Base-by-base conservation (phyloP, 2,329 filamentous ascomycete species). In the Phaeophleospora eucalypticola region DNA sequence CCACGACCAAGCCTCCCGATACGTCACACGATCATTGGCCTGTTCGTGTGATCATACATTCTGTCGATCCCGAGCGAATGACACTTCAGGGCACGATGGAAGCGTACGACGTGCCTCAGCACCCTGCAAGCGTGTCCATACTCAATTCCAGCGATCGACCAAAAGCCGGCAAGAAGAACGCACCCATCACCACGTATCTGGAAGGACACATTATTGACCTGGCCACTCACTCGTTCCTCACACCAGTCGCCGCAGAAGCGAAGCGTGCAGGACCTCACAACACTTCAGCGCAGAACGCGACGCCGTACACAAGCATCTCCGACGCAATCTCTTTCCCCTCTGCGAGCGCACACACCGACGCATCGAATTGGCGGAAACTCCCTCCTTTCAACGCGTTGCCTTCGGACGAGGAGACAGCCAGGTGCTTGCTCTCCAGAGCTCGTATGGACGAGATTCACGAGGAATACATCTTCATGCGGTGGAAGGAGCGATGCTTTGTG, bases 131-230 rank as follows among this genome's bases (percentile, higher is more conserved):
- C 51, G 60, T 58, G 41, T 58, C 56, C 52, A 52, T 57, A 38
- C 48, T 56, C 16, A 57, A 53, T 20, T 37, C 53, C 14, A 45
- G 49, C 19, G 48, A 54, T 24, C 48, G 60, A 32, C 57, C 59
- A 27, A 61, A 59, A 51, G 58, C 59, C 59, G 58, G 70, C 63
- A 49, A 71, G 62, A 54, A 71, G 63, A 70, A 76, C 49, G 74
- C 74, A 45, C 71, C 73, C 7, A 85, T 85, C 46, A 79, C 79
- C 14, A 84, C 81, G 2, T 85, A 81, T 59, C 72, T 85, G 36
- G 82, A 84, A 69, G 82, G 82, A 45, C 82, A 86, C 60, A 83
- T 86, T 49, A 78, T 86, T 51, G 82, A 86, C 61, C 80, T 77
- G 56, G 62, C 62, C 36, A 69, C 64, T 3, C 68, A 76, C 60